Evolutionary conservation across 495 filamentous ascomycete genomes (phyloP), one percentile per base, ranked within the genome.

Genomic region (Aspergillus sparsus): DNA sequence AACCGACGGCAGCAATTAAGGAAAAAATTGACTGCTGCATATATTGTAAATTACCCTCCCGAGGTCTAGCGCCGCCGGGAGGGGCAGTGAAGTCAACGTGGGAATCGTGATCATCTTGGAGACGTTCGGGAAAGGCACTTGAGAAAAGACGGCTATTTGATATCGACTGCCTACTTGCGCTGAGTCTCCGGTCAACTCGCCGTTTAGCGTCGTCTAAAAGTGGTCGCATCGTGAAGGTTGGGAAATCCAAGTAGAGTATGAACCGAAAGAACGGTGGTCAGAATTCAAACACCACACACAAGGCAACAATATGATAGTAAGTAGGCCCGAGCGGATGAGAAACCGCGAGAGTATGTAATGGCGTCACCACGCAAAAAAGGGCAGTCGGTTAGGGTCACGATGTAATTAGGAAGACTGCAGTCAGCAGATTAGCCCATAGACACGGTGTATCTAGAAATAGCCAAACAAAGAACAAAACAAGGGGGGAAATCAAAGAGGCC

Each of bases 11-110:
- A 13, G 93, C 90, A 61, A 98, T 93, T 74, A 98, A 82, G 53
- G 91, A 92, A 73, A 97, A 96, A 53, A 98, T 83, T 51, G 90
- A 93, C 75, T 97, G 93, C 73, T 97, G 93, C 89, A 96, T 90
- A 63, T 90, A 89, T 21, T 79, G 80, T 21, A 77, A 58, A 34
- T 80, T 70, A 44, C 71, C 71, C 52, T 80, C 80, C 31, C 74
- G 68, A 31, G 76, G 59, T n/a, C 61, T 58, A 50, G 62, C 64
- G 15, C 61, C 70, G 31, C 55, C 68, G 10, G 78, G 77, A 4
- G 86, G 84, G 21, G 87, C 87, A 12, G 86, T 85, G 45, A 87
- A 88, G 73, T 94, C 92, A 57, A 92, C 84, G 10, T 89, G 77
- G 12, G 80, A 81, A 69, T 92, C 89, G 41, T 85, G 87, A 41